Evolutionary conservation across 495 filamentous ascomycete genomes (phyloP), one percentile per base, ranked within the genome.

Genomic region (Talaromyces adpressus): DNA sequence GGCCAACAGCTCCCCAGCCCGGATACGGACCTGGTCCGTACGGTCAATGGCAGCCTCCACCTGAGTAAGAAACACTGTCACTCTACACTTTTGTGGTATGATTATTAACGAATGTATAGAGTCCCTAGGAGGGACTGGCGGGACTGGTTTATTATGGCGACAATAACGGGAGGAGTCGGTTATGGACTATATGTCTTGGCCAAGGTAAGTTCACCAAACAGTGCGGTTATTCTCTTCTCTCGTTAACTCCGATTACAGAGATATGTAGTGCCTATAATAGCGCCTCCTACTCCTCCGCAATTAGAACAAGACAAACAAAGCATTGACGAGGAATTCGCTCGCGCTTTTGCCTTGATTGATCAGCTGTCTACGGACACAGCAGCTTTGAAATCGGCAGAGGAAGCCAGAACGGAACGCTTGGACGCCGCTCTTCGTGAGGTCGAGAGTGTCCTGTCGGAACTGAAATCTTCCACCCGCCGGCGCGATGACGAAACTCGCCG

Each of bases 131-230:
- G 94, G 65, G 94, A 99, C 73, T 99, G 94, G 94, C 84, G 94
- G 56, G 94, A 99, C 69, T 97, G 91, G 89, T 99, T 97, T 72
- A 96, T 97, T 67, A 91, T 96, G 90, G 92, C 93, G 8, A 97
- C 92, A 0, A 89, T 96, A 8, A 87, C 93, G 65, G 88, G 90
- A 49, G 91, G 91, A 45, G 87, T 95, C 4, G 82, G 90, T 7
- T 96, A 95, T 69, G 92, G 91, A 2, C 72, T 94, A n/a, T 97
- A 92, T 71, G 84, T 85, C 67, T 82, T 96, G 9, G 87, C 91
- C 63, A 96, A 96, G 85, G 89, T 89, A 71, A 62, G 52, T 59
- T 16, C 11, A 12, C 23, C 3, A 27, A 27, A 27, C 11, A 9
- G 3, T 5, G 6, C 12, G 16, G 1, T 27, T 14, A 59, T 67